These are phyloP conservation scores for Fraxinus angustifolia DNA, from an alignment of 305 asterid genomes.

Conservation along the genomic window DNA sequence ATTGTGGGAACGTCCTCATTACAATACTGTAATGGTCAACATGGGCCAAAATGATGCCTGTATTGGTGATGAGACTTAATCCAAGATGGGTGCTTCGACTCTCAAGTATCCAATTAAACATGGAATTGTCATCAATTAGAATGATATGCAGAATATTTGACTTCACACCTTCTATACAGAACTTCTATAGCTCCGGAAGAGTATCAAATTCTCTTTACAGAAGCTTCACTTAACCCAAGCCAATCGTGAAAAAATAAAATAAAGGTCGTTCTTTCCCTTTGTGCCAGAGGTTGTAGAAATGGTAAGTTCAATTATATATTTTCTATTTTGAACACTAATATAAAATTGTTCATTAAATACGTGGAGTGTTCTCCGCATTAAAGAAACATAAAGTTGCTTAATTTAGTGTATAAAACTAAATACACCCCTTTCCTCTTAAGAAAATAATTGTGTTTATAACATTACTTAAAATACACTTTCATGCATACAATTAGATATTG, in stretches of 20 bases:
- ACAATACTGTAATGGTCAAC: slow-evolving; percentile 53
- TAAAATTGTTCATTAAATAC: too few relatives aligned
- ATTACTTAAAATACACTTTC: not conserved
- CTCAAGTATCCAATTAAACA: too few relatives aligned
- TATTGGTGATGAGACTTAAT: too few relatives aligned
- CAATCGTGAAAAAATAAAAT: slow-evolving; percentile 4
- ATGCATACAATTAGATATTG: not conserved
- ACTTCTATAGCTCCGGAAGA: too few relatives aligned
- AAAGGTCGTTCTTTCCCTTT: slow-evolving; percentile 33
- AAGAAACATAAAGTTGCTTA: not conserved
- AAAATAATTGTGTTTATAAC: too few relatives aligned
- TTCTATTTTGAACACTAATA: not conserved
- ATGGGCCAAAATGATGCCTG: slow-evolving; percentile 47
- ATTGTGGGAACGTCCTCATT: slow-evolving; percentile 51
- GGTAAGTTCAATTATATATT: slow-evolving; percentile 14
- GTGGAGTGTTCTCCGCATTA: not conserved
- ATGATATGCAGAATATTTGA: too few relatives aligned
- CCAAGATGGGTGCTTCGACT: too few relatives aligned
- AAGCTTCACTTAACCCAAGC: too few relatives aligned
- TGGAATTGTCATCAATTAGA: too few relatives aligned
- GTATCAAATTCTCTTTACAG: too few relatives aligned
- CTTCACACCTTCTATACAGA: too few relatives aligned
- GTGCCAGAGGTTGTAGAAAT: slow-evolving; percentile 55
- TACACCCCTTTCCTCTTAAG: not conserved
- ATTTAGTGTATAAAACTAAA: not conserved